phyloP scores from a whole-genome alignment of 2,329 filamentous ascomycete genomes.

The Tricladium varicosporioides region DNA sequence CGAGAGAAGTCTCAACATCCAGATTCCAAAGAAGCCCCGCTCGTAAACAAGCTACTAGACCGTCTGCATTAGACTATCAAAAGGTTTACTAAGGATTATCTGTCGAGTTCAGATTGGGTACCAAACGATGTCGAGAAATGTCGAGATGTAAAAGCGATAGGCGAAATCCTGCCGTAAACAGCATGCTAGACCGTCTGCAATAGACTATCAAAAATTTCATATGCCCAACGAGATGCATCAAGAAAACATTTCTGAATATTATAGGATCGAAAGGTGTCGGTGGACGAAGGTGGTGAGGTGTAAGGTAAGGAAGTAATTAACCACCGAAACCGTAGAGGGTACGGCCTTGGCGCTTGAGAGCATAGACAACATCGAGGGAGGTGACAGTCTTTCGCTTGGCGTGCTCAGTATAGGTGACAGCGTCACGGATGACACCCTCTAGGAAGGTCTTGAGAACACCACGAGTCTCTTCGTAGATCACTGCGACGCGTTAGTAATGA shows the following conservation, averaged over 20 bases:
- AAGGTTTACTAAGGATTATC: constrained; percentile 27
- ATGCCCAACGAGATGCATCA: constrained; percentile 21
- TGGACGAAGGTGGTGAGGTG: constrained; percentile 19
- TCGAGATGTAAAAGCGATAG: constrained; percentile 19
- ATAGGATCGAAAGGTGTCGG: constrained; percentile 22
- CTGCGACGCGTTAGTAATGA: constrained; percentile 4
- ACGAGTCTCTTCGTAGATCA: constrained; percentile 57
- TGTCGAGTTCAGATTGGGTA: constrained; percentile 25
- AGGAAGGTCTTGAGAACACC: constrained; percentile 83
- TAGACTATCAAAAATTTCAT: constrained; percentile 37
- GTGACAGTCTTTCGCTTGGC: constrained; percentile 75
- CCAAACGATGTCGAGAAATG: constrained; percentile 19
- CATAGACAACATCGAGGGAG: constrained; percentile 63
- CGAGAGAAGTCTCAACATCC: constrained; percentile 21
- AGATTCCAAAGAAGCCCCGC: constrained; percentile 28
- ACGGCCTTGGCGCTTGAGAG: constrained; percentile 63
- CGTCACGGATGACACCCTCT: constrained; percentile 72
- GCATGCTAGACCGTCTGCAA: constrained; percentile 35
- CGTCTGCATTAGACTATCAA: constrained; percentile 36
- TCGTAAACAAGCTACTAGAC: constrained; percentile 39
- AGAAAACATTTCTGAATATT: constrained; percentile 18
- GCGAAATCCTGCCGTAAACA: constrained; percentile 38
- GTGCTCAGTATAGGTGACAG: constrained; percentile 78
- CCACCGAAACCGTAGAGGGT: constrained; percentile 70
- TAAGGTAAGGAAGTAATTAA: constrained; percentile 49